Conservation (phyloP, 106 monocot genomes). For the Dendrobium catenatum region DNA sequence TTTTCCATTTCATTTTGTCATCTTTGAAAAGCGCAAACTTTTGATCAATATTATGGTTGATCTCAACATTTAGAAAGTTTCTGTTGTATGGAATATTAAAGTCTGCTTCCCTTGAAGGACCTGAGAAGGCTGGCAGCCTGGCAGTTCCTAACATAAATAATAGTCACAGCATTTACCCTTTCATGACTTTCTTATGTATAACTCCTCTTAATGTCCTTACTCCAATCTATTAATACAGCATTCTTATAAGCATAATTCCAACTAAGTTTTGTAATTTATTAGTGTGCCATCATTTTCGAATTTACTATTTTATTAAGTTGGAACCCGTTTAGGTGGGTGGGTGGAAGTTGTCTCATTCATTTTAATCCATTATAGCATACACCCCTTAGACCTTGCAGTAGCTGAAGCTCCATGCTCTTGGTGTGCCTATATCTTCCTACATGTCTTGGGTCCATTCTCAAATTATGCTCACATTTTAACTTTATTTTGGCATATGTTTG, state of each 20-base stretch:
- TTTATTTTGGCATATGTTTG: neutral
- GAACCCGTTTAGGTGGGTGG: neutral
- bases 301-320: neutral
- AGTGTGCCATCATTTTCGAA: neutral
- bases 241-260: neutral
- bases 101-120: neutral
- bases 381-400: neutral
- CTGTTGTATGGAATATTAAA: too few species aligned
- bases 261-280: neutral
- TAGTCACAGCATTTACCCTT: neutral
- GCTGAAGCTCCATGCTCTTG: neutral
- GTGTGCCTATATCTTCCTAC: neutral
- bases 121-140: neutral
- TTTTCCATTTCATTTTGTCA: neutral
- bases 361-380: neutral
- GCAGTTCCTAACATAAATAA: neutral
- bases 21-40: neutral
- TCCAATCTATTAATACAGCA: neutral
- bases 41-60: neutral
- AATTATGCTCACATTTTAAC: neutral
- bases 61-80: neutral
- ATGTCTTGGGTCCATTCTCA: neutral
- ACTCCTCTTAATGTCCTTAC: neutral
- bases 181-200: neutral
- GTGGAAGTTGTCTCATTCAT: neutral